A percentile compares a stretch with the other conserved stretches of the same genome.
phyloP scores from a whole-genome alignment of 2,329 filamentous ascomycete genomes.

The Fusarium virguliforme region DNA sequence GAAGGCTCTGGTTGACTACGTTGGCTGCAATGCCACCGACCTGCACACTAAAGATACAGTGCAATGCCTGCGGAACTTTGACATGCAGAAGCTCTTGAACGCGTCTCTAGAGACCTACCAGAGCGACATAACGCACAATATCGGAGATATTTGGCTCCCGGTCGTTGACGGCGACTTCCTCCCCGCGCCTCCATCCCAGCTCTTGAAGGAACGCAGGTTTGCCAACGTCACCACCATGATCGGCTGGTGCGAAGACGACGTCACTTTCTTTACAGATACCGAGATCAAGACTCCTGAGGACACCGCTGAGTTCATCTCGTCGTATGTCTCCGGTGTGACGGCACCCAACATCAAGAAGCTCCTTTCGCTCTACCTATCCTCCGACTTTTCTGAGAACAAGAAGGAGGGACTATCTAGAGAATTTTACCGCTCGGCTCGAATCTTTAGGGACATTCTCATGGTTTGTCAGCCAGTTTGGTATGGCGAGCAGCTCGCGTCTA shows the following conservation, averaged over 20 bases:
- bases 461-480: not conserved
- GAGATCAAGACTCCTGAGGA: not conserved
- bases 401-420: not conserved
- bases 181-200: not conserved
- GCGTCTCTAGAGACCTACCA: not conserved
- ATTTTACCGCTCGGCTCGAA: not conserved
- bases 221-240: not conserved
- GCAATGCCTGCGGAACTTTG: not conserved
- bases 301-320: not conserved
- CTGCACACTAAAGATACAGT: not conserved
- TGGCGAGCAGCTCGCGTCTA: not conserved
- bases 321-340: not conserved
- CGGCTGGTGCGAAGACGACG: not conserved
- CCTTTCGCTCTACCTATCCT: not conserved
- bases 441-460: slow-evolving; percentile 1
- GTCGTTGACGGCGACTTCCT: slow-evolving; percentile 1
- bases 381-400: not conserved
- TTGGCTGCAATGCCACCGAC: not conserved
- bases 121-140: not conserved
- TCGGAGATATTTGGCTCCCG: not conserved
- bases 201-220: not conserved
- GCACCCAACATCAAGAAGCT: not conserved
- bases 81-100: not conserved
- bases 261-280: not conserved
- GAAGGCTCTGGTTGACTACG: not conserved